Evolutionary conservation across 2,329 filamentous ascomycete genomes (phyloP).

Genomic region (Huntiella decipiens): DNA sequence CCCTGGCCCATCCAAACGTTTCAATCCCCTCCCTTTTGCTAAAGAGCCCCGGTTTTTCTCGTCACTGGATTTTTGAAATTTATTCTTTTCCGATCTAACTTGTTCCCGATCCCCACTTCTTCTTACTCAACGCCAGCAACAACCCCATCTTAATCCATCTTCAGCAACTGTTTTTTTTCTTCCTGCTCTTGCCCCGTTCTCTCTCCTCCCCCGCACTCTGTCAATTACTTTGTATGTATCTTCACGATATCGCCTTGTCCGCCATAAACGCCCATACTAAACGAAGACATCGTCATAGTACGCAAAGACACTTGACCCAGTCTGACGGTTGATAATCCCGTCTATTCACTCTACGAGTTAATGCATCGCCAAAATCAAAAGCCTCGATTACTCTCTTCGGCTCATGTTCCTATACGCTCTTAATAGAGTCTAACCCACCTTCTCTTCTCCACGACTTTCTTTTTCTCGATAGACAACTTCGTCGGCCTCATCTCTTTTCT

Average conservation of each 20-base stretch:
- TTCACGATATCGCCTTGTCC: constrained; percentile 86
- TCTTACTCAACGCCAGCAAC: not conserved
- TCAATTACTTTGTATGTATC: constrained; percentile 65
- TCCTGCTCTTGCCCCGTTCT: not conserved
- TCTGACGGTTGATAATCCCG: constrained; percentile 65
- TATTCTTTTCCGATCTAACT: constrained; percentile 3
- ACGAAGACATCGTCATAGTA: constrained; percentile 10
- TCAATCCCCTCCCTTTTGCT: constrained; percentile 3
- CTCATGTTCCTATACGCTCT: constrained; percentile 13
- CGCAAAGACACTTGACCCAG: constrained; percentile 14
- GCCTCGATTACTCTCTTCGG: constrained; percentile 23
- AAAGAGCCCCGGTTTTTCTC: not conserved
- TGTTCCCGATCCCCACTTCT: not conserved
- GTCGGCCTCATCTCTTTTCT: not conserved
- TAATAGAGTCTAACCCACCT: constrained; percentile 13
- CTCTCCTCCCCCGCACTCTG: too few relatives aligned
- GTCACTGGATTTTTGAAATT: not conserved
- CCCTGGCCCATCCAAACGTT: constrained; percentile 6
- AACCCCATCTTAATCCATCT: not conserved
- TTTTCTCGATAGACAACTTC: not conserved
- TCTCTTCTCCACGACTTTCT: constrained; percentile 14
- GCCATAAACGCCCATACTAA: constrained; percentile 31
- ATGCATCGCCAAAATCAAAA: constrained; percentile 36
- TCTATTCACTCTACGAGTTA: constrained; percentile 34
- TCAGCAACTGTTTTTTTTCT: constrained; percentile 6